These are phyloP conservation scores for Cystofilobasidium capitatum DNA, from an alignment of 768 basidiomycete species.

Conservation along the genomic window DNA sequence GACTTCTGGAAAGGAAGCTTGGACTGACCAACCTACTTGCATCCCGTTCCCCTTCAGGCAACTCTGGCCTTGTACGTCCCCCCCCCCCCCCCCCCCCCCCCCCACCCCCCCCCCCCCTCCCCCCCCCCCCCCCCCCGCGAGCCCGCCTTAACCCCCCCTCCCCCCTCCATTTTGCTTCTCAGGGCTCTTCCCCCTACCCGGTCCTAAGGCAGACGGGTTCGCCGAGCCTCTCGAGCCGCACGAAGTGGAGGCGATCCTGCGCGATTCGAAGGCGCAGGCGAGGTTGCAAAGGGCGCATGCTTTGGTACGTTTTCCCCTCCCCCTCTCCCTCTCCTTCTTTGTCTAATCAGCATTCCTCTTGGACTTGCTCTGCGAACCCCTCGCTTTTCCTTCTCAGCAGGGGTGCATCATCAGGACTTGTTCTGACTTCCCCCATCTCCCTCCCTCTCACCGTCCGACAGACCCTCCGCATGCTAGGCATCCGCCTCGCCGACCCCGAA, in stretches of 20 bases:
- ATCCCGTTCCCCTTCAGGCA: background rate
- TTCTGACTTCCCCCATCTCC: too few species aligned
- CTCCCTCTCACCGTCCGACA: too few species aligned
- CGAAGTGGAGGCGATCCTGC: background rate
- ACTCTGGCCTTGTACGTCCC: background rate
- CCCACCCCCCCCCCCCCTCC: background rate
- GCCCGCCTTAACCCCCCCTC: background rate
- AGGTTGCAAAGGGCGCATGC: background rate
- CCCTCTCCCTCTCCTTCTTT: background rate
- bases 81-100: background rate
- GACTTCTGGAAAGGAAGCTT: too few species aligned
- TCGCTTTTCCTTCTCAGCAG: too few species aligned
- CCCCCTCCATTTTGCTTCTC: background rate
- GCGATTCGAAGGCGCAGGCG: background rate
- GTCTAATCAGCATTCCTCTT: too few species aligned
- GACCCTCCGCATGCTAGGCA: background rate
- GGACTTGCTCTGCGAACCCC: too few species aligned
- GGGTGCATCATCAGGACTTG: too few species aligned
- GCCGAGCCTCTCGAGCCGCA: background rate
- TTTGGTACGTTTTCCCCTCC: background rate
- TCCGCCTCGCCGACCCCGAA: background rate
- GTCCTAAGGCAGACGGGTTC: background rate
- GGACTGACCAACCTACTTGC: too few species aligned
- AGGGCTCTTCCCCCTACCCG: conserved; percentile 1
- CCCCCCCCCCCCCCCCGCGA: background rate